Conservation (phyloP, 768 basidiomycete species). For the Rhodosporidiobolus odoratus region DNA sequence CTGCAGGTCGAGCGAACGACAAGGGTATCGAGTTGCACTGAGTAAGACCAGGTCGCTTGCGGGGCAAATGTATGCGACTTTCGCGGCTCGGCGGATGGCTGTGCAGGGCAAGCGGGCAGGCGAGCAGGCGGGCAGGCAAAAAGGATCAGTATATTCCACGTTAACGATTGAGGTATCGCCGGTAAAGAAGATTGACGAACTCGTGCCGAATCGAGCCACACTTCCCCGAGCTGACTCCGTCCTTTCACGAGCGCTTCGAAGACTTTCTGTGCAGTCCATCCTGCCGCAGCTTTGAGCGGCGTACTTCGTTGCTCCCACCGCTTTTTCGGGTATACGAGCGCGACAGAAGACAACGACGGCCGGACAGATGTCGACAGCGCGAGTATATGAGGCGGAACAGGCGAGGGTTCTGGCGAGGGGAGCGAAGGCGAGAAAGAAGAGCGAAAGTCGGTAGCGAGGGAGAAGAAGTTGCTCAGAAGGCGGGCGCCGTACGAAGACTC, state of each 20-base stretch:
- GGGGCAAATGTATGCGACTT: slow-evolving; percentile 25
- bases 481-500: slow-evolving; percentile 24
- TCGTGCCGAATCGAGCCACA: slow-evolving; percentile 37
- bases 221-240: slow-evolving; percentile 9
- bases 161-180: too few relatives aligned
- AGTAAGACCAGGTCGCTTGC: slow-evolving; percentile 15
- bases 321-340: neutral
- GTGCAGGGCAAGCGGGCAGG: neutral
- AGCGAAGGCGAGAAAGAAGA: neutral
- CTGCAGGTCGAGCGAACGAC: neutral
- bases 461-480: slow-evolving; percentile 35
- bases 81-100: slow-evolving; percentile 16
- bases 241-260: slow-evolving; percentile 29
- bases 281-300: neutral
- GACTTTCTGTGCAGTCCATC: slow-evolving; percentile 7
- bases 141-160: too few relatives aligned
- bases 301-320: slow-evolving; percentile 23
- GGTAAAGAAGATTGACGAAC: slow-evolving; percentile 1
- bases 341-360: neutral
- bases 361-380: slow-evolving; percentile 8
- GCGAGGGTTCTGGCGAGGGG: neutral
- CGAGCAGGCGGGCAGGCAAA: too few relatives aligned
- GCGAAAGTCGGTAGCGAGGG: slow-evolving; percentile 1
- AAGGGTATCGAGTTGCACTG: neutral
- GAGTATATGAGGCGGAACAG: slow-evolving; percentile 5